Evolutionary conservation across 352 stramenopile species (phyloP).

Genomic region (Plasmopara halstedii): DNA sequence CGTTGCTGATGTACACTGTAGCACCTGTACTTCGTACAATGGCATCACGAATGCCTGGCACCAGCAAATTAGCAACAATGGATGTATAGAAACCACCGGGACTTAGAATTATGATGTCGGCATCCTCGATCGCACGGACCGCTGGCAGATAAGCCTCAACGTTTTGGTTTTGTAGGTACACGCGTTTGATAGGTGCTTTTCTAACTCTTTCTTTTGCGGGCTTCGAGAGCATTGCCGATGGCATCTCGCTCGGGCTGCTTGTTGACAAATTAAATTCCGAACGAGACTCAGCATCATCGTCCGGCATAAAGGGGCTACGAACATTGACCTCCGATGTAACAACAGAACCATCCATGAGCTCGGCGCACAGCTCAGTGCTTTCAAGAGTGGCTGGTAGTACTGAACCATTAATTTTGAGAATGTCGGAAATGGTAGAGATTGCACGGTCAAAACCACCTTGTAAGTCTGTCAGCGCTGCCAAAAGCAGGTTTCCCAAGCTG

Average conservation of each 20-base stretch:
- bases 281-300: conserved; percentile 18
- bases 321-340: conserved; percentile 83
- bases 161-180: conserved; percentile 70
- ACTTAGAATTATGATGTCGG: conserved; percentile 80
- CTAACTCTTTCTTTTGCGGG: conserved; percentile 28
- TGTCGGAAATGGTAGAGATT: conserved; percentile 73
- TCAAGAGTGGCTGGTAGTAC: conserved; percentile 79
- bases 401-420: conserved; percentile 77
- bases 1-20: conserved; percentile 83
- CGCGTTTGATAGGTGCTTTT: conserved; percentile 70
- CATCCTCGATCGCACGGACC: conserved; percentile 73
- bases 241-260: conserved; percentile 15
- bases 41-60: conserved; percentile 74
- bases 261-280: conserved; percentile 14
- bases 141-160: conserved; percentile 65
- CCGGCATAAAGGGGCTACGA: conserved; percentile 43
- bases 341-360: conserved; percentile 59
- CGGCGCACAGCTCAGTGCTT: conserved; percentile 72
- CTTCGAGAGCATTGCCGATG: conserved; percentile 15
- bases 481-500: conserved; percentile 72
- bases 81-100: conserved; percentile 83
- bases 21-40: conserved; percentile 57
- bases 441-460: conserved; percentile 76
- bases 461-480: conserved; percentile 76
- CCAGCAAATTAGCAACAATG: conserved; percentile 73